These are phyloP conservation scores for Beauveria varroae DNA, from an alignment of 2,329 filamentous ascomycete species.

Conservation along the genomic window DNA sequence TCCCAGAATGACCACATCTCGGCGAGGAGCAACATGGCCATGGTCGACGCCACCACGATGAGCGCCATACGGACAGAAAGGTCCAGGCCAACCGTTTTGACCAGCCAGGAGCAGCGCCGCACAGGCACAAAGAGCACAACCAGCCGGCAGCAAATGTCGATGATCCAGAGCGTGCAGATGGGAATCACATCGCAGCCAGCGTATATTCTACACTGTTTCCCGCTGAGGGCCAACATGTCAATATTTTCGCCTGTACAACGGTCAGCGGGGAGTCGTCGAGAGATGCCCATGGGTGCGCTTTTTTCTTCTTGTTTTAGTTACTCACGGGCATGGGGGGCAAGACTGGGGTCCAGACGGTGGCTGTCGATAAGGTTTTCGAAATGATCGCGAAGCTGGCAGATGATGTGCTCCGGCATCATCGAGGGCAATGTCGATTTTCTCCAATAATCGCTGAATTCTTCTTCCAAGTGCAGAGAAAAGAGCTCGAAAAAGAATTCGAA, in stretches of 20 bases:
- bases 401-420: slow-evolving; percentile 18
- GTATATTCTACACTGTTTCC: slow-evolving; percentile 16
- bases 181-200: slow-evolving; percentile 16
- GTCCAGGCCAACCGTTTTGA: background rate
- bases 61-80: background rate
- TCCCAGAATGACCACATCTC: slow-evolving; percentile 22
- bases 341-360: slow-evolving; percentile 14
- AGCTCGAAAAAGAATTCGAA: slow-evolving; percentile 21
- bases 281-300: too few relatives aligned
- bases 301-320: background rate
- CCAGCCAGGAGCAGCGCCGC: slow-evolving; percentile 16
- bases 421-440: slow-evolving; percentile 12
- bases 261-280: too few relatives aligned
- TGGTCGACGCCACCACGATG: slow-evolving; percentile 11
- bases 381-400: slow-evolving; percentile 20
- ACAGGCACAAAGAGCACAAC: slow-evolving; percentile 14
- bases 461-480: slow-evolving; percentile 20
- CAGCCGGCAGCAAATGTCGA: slow-evolving; percentile 11
- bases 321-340: slow-evolving; percentile 19
- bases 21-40: slow-evolving; percentile 15
- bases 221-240: slow-evolving; percentile 17
- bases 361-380: slow-evolving; percentile 20
- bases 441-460: slow-evolving; percentile 15
- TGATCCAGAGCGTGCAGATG: slow-evolving; percentile 13
- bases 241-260: slow-evolving; percentile 18